Evolutionary conservation across 345 rosid species (phyloP).

Genomic region (Eucalyptus pauciflora): DNA sequence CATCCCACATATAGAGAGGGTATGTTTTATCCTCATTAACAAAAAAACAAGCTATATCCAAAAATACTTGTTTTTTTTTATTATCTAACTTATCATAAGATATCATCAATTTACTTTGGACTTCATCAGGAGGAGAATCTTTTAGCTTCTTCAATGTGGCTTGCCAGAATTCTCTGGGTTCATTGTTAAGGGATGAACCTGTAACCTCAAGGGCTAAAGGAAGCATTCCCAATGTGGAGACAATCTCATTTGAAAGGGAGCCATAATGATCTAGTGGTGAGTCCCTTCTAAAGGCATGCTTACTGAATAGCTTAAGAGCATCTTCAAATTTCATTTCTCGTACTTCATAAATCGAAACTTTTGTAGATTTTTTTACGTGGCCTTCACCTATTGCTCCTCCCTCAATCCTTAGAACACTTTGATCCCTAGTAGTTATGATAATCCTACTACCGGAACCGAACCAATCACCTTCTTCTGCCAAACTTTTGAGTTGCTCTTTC

Average conservation of each 20-base stretch:
- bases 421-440: neutral
- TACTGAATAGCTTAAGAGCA: neutral
- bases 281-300: neutral
- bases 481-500: neutral
- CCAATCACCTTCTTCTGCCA: neutral
- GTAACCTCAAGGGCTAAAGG: neutral
- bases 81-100: rapidly evolving
- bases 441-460: neutral
- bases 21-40: no score
- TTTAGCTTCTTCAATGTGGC: rapidly evolving
- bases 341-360: neutral
- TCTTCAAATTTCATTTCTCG: rapidly evolving
- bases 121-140: rapidly evolving
- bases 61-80: no score
- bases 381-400: neutral
- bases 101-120: no score
- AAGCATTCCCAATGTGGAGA: rapidly evolving
- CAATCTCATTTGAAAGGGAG: neutral
- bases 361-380: rapidly evolving
- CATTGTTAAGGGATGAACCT: rapidly evolving
- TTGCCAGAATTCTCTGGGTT: rapidly evolving
- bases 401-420: neutral
- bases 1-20: no score
- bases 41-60: no score
- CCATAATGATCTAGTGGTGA: rapidly evolving